Percentiles rank a stretch among this genome's conserved stretches.
These are phyloP conservation scores for Ogataea wickerhamii DNA, from an alignment of 805 yeast genomes.

Conservation along the genomic window DNA sequence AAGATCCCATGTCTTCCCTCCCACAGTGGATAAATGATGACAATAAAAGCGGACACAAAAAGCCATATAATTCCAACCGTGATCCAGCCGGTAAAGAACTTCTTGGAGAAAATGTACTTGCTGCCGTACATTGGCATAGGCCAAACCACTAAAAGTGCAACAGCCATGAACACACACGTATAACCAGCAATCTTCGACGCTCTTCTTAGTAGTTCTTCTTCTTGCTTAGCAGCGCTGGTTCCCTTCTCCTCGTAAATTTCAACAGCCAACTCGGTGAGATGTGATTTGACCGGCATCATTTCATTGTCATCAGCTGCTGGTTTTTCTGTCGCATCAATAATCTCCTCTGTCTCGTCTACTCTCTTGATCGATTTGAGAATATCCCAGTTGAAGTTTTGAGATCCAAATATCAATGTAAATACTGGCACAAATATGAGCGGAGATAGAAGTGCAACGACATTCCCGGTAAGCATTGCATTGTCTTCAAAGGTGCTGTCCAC, in stretches of 20 bases:
- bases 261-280: conserved; percentile 29
- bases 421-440: conserved; percentile 67
- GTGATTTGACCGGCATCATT: conserved; percentile 27
- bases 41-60: conserved; percentile 60
- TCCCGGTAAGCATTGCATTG: conserved; percentile 86
- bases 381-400: conserved; percentile 74
- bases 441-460: conserved; percentile 74
- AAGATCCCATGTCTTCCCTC: conserved; percentile 70
- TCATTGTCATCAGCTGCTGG: conserved; percentile 28
- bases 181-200: conserved; percentile 61
- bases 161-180: conserved; percentile 57
- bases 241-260: conserved; percentile 19
- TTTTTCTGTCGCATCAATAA: conserved; percentile 33
- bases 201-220: conserved; percentile 46
- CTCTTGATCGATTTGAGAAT: conserved; percentile 55
- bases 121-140: conserved; percentile 95
- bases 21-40: conserved; percentile 64
- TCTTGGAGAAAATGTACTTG: conserved; percentile 67
- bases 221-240: conserved; percentile 37
- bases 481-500: conserved; percentile 68
- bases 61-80: conserved; percentile 80
- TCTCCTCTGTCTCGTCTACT: conserved; percentile 70
- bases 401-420: conserved; percentile 59
- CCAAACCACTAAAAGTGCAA: conserved; percentile 70
- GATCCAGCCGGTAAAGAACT: conserved; percentile 87